These are phyloP conservation scores for Oropetium thomaeum DNA, from an alignment of 176 grass and related monocot species.

Conservation along the genomic window DNA sequence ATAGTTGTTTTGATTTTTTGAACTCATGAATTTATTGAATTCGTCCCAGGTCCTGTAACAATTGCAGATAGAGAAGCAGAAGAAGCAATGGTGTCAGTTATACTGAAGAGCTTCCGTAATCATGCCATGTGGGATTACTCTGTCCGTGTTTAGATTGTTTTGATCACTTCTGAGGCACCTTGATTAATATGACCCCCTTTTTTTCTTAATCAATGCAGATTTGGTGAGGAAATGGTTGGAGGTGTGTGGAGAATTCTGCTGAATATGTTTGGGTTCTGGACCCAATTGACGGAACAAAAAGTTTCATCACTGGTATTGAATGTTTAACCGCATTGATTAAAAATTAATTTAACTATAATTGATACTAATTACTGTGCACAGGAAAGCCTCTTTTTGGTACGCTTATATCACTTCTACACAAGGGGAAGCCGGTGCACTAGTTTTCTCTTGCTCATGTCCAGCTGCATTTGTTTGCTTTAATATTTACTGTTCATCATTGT, in stretches of 20 bases:
- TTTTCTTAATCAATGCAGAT: slow-evolving; percentile 42
- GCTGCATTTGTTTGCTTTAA: slow-evolving; percentile 1
- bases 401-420: slow-evolving; percentile 72
- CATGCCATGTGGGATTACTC: slow-evolving; percentile 65
- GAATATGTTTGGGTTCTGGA: slow-evolving; percentile 96
- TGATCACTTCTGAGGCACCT: background rate
- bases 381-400: slow-evolving; percentile 94
- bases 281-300: slow-evolving; percentile 93
- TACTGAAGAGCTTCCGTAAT: slow-evolving; percentile 64
- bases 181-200: background rate
- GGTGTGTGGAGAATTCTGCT: slow-evolving; percentile 52
- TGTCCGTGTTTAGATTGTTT: background rate
- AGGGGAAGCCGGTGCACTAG: slow-evolving; percentile 73
- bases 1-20: background rate
- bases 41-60: slow-evolving; percentile 64
- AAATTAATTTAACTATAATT: slow-evolving; percentile 10
- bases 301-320: slow-evolving; percentile 79
- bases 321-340: background rate
- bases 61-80: slow-evolving; percentile 94
- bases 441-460: slow-evolving; percentile 16
- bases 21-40: slow-evolving; percentile 8
- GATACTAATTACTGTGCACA: slow-evolving; percentile 35
- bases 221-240: slow-evolving; percentile 91
- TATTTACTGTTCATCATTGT: slow-evolving; percentile 11
- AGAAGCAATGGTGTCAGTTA: slow-evolving; percentile 81